phyloP scores from a whole-genome alignment of 2,329 filamentous ascomycete species.

The Botrytis fabae region DNA sequence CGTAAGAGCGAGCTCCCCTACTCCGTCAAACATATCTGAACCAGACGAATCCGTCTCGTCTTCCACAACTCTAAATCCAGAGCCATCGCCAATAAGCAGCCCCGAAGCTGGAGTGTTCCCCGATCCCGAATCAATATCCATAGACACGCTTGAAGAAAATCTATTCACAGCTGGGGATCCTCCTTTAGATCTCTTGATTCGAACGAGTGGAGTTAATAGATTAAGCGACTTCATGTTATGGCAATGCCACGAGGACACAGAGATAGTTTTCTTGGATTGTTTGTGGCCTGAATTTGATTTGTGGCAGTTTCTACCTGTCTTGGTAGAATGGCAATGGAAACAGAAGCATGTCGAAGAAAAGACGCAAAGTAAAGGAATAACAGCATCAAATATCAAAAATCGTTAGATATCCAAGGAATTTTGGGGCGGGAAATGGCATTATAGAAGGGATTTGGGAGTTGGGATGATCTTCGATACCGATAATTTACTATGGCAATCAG shows the following conservation, averaged over 20 bases:
- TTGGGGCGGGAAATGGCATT: background rate
- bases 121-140: slow-evolving; percentile 88
- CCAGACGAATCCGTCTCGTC: slow-evolving; percentile 56
- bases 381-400: slow-evolving; percentile 29
- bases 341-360: slow-evolving; percentile 42
- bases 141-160: slow-evolving; percentile 77
- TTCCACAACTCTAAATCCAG: slow-evolving; percentile 52
- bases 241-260: slow-evolving; percentile 92
- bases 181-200: slow-evolving; percentile 84
- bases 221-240: slow-evolving; percentile 98
- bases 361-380: slow-evolving; percentile 24
- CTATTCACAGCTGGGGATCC: slow-evolving; percentile 86
- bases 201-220: slow-evolving; percentile 89
- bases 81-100: slow-evolving; percentile 37
- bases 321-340: slow-evolving; percentile 84
- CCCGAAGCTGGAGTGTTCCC: slow-evolving; percentile 47
- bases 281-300: slow-evolving; percentile 96
- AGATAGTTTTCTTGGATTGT: slow-evolving; percentile 88
- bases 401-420: slow-evolving; percentile 24
- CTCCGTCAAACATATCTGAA: slow-evolving; percentile 46
- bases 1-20: slow-evolving; percentile 49
- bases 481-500: background rate
- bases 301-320: slow-evolving; percentile 87
- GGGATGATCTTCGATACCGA: background rate
- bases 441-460: slow-evolving; percentile 1